Conservation (phyloP, 345 rosid species). For the Balakata baccata region DNA sequence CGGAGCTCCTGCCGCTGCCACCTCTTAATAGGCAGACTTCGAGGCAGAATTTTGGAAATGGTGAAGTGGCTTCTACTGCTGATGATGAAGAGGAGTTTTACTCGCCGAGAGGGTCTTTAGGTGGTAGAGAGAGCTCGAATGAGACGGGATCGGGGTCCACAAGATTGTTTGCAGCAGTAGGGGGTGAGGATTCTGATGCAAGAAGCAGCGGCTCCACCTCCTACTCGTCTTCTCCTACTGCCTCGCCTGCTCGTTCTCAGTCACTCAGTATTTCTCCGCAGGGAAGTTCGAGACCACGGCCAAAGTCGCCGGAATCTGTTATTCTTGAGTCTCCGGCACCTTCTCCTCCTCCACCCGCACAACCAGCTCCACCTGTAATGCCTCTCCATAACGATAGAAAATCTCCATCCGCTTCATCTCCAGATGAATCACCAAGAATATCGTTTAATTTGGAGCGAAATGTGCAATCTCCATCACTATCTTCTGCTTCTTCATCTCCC, state of each 20-base stretch:
- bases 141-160: constrained; percentile 72
- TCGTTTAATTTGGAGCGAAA: constrained; percentile 21
- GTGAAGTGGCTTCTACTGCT: constrained; percentile 41
- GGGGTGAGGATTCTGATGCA: constrained; percentile 34
- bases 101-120: constrained; percentile 79
- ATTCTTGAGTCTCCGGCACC: constrained; percentile 10
- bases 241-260: constrained; percentile 73
- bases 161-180: constrained; percentile 42
- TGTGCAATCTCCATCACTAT: constrained; percentile 3
- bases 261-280: constrained; percentile 81
- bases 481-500: constrained; percentile 18
- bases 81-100: constrained; percentile 85
- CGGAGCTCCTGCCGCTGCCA: constrained; percentile 93
- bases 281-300: constrained; percentile 50
- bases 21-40: constrained; percentile 61
- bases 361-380: neutral
- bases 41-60: constrained; percentile 34
- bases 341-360: constrained; percentile 23
- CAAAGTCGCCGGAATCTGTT: constrained; percentile 44
- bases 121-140: constrained; percentile 51
- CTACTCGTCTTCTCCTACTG: constrained; percentile 61
- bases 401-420: constrained; percentile 18
- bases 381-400: neutral
- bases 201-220: constrained; percentile 53
- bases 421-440: constrained; percentile 26